phyloP scores from a whole-genome alignment of 352 stramenopile genomes.

The Phytopythium vexans region DNA sequence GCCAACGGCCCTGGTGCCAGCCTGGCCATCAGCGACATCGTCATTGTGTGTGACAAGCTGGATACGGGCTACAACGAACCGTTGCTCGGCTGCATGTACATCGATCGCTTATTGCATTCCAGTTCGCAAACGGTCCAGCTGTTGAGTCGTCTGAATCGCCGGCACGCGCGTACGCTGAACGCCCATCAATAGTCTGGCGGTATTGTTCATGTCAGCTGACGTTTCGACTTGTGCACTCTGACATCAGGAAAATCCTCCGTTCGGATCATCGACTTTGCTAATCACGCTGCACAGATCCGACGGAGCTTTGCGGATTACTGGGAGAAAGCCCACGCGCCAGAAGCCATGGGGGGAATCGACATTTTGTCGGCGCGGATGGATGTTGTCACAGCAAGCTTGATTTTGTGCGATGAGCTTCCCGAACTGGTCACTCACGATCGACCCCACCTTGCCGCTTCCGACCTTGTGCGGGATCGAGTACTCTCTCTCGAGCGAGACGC shows the following conservation, averaged over 20 bases:
- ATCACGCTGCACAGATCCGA: slow-evolving; percentile 68
- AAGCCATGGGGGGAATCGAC: slow-evolving; percentile 21
- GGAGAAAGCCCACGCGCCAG: slow-evolving; percentile 25
- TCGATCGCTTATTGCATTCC: slow-evolving; percentile 71
- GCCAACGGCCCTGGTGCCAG: slow-evolving; percentile 54
- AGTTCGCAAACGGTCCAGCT: slow-evolving; percentile 74
- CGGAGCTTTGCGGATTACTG: slow-evolving; percentile 50
- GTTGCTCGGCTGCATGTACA: slow-evolving; percentile 70
- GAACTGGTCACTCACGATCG: slow-evolving; percentile 14
- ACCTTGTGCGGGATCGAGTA: slow-evolving; percentile 26
- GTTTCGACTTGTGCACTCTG: neutral
- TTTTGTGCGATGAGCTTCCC: slow-evolving; percentile 46
- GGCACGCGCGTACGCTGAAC: slow-evolving; percentile 29
- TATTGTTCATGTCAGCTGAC: neutral
- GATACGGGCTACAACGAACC: slow-evolving; percentile 86
- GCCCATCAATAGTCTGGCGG: neutral
- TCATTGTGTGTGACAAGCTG: slow-evolving; percentile 86
- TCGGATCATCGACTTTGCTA: slow-evolving; percentile 68
- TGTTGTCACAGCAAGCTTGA: slow-evolving; percentile 24
- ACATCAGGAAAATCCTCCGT: slow-evolving; percentile 34
- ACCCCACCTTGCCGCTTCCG: slow-evolving; percentile 12
- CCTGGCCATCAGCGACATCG: slow-evolving; percentile 56
- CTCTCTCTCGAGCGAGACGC: slow-evolving; percentile 43
- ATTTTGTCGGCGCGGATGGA: slow-evolving; percentile 24
- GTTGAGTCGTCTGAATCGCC: slow-evolving; percentile 77